Evolutionary conservation across 2,329 filamentous ascomycete genomes (phyloP).

Genomic region (Arthrobotrys musiformis): DNA sequence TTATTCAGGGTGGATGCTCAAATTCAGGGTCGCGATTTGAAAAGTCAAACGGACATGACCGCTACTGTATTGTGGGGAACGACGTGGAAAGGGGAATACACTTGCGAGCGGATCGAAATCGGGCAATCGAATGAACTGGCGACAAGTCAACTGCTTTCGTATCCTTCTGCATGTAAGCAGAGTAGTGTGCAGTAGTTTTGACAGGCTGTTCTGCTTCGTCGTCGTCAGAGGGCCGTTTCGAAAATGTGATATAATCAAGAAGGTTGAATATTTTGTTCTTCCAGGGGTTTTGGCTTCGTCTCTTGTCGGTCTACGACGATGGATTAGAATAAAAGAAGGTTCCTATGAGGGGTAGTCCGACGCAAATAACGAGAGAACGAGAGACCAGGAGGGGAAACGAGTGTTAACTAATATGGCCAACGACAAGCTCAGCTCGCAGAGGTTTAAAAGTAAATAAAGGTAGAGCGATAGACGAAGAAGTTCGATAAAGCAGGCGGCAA

Average conservation of each 20-base stretch:
- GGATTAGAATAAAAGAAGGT: conserved; percentile 31
- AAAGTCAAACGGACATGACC: conserved; percentile 40
- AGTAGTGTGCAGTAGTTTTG: conserved; percentile 35
- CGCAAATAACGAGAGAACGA: conserved; percentile 38
- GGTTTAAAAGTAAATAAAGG: neutral
- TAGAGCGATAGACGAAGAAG: conserved; percentile 7
- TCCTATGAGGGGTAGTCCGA: conserved; percentile 45
- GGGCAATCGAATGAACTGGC: conserved; percentile 53
- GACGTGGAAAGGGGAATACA: conserved; percentile 42
- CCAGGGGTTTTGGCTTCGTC: conserved; percentile 23
- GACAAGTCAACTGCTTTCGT: conserved; percentile 53
- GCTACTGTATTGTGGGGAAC: conserved; percentile 8
- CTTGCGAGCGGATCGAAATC: conserved; percentile 31
- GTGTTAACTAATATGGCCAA: conserved; percentile 23
- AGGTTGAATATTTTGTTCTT: conserved; percentile 6
- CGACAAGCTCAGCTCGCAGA: conserved; percentile 48
- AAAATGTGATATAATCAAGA: conserved; percentile 32
- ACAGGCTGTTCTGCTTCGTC: conserved; percentile 31
- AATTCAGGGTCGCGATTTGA: conserved; percentile 35
- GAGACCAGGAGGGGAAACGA: conserved; percentile 31
- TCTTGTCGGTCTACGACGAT: conserved; percentile 49
- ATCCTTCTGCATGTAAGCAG: conserved; percentile 49
- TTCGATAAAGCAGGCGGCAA: conserved; percentile 4
- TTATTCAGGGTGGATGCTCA: neutral
- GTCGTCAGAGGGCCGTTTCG: conserved; percentile 5